phyloP scores from a whole-genome alignment of 2,329 filamentous ascomycete species.

The Phaeoacremonium minimum region DNA sequence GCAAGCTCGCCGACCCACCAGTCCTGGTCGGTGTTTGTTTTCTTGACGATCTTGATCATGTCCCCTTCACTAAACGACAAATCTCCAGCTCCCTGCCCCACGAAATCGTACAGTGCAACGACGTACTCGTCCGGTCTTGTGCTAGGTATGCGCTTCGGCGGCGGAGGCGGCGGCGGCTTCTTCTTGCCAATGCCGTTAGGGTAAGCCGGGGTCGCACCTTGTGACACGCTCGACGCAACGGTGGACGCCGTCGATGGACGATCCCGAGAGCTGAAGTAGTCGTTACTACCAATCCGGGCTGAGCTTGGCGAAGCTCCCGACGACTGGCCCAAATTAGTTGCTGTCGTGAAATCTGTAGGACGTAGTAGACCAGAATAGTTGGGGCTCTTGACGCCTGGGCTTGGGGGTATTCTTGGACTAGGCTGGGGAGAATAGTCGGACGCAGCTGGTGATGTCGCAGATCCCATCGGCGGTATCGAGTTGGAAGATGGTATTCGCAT shows the following conservation, averaged over 20 bases:
- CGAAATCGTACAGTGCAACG: conserved; percentile 72
- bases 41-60: conserved; percentile 70
- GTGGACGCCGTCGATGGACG: conserved; percentile 17
- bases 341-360: conserved; percentile 40
- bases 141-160: conserved; percentile 52
- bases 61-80: conserved; percentile 74
- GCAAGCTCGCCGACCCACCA: conserved; percentile 82
- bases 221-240: conserved; percentile 17
- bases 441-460: conserved; percentile 8
- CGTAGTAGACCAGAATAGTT: conserved; percentile 23
- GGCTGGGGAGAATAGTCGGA: conserved; percentile 18
- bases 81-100: conserved; percentile 65
- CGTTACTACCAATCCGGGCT: conserved; percentile 16
- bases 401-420: conserved; percentile 20
- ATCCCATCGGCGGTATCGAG: conserved; percentile 23
- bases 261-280: conserved; percentile 23
- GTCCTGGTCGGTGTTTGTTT: conserved; percentile 75
- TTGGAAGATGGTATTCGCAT: conserved; percentile 30
- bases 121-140: conserved; percentile 53
- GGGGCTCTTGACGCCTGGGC: conserved; percentile 19
- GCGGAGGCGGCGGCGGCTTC: conserved; percentile 71
- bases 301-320: conserved; percentile 21
- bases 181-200: conserved; percentile 50
- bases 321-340: conserved; percentile 31
- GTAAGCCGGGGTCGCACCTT: conserved; percentile 2